Evolutionary conservation across 2,329 filamentous ascomycete genomes (phyloP).

Genomic region (Aspergillus tamarii): DNA sequence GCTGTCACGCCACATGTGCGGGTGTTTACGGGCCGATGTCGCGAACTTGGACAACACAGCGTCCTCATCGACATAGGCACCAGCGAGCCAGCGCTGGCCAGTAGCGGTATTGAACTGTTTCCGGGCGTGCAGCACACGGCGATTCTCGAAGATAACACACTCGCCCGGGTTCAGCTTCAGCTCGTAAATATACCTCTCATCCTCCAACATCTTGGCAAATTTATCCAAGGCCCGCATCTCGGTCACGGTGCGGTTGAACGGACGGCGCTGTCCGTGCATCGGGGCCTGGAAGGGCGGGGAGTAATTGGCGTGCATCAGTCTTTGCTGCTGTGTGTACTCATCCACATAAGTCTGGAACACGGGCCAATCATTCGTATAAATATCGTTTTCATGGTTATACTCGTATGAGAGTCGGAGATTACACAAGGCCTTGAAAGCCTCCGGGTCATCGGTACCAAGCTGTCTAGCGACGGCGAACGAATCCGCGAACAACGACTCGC

Average conservation of each 20-base stretch:
- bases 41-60: constrained; percentile 55
- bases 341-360: constrained; percentile 51
- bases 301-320: constrained; percentile 62
- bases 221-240: constrained; percentile 52
- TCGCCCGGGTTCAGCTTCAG: constrained; percentile 77
- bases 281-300: constrained; percentile 77
- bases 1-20: constrained; percentile 9
- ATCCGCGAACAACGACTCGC: constrained; percentile 86
- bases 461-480: constrained; percentile 61
- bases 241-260: constrained; percentile 22
- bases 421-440: constrained; percentile 42
- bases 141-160: constrained; percentile 92
- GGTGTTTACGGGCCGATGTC: constrained; percentile 23
- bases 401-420: constrained; percentile 61
- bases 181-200: constrained; percentile 64
- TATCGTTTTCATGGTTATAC: constrained; percentile 67
- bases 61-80: constrained; percentile 77
- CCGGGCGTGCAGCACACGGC: constrained; percentile 81
- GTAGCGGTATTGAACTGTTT: constrained; percentile 67
- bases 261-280: constrained; percentile 36
- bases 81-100: constrained; percentile 79
- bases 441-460: constrained; percentile 18
- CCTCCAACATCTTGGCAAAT: constrained; percentile 65
- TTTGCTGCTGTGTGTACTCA: constrained; percentile 16
- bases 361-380: constrained; percentile 63